A percentile compares a stretch with the other conserved stretches of the same genome.
These are phyloP conservation scores for Metschnikowia lachancei DNA, from an alignment of 805 yeast genomes.

Conservation along the genomic window DNA sequence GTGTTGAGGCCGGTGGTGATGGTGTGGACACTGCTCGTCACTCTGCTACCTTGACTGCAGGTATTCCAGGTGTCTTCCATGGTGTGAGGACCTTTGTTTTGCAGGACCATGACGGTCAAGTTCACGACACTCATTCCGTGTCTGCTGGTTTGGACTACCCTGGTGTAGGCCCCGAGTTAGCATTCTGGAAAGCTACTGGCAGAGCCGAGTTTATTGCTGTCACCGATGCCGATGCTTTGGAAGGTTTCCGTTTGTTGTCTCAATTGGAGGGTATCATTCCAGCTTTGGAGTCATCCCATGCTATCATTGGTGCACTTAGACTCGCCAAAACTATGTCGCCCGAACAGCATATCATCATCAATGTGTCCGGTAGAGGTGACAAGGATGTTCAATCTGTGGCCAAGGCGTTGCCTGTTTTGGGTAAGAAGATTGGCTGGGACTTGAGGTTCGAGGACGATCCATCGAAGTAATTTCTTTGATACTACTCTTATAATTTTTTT, in stretches of 20 bases:
- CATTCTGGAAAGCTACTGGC: constrained; percentile 91
- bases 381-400: constrained; percentile 98
- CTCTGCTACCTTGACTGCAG: constrained; percentile 93
- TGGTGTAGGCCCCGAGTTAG: constrained; percentile 98
- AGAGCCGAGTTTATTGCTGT: constrained; percentile 90
- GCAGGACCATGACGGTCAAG: constrained; percentile 92
- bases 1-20: constrained; percentile 99
- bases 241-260: constrained; percentile 83
- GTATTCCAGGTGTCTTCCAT: constrained; percentile 96
- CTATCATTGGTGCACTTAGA: constrained; percentile 86
- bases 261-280: constrained; percentile 98
- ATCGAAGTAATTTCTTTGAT: constrained; percentile 24
- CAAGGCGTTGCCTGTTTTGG: constrained; percentile 83
- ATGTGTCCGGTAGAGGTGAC: constrained; percentile 97
- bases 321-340: constrained; percentile 77
- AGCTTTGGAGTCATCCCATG: constrained; percentile 96
- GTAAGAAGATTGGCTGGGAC: constrained; percentile 94
- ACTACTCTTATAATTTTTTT: background rate
- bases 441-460: constrained; percentile 72
- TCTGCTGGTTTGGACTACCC: constrained; percentile 99
- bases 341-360: constrained; percentile 80
- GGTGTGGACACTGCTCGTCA: constrained; percentile 87
- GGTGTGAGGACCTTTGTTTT: constrained; percentile 94
- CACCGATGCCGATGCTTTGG: constrained; percentile 90
- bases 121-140: constrained; percentile 95